These are phyloP conservation scores for Phoenix roebelenii DNA, from an alignment of 176 grass and related monocot species.

Conservation along the genomic window DNA sequence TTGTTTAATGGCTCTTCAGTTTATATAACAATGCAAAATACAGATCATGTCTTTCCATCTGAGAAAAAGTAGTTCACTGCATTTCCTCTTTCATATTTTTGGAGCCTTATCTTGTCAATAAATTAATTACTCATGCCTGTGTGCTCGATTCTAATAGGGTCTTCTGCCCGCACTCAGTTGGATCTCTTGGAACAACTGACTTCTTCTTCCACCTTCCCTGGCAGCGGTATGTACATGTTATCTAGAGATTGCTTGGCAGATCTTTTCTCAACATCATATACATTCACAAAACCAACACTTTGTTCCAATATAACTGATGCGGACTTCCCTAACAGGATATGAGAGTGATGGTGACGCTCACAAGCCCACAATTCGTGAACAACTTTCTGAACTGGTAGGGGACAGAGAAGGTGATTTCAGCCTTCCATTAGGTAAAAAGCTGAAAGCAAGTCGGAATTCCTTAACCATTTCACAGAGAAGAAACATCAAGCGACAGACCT, in stretches of 20 bases:
- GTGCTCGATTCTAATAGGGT: conserved; percentile 31
- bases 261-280: neutral
- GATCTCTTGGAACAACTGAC: conserved; percentile 87
- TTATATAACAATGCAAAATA: no score
- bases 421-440: conserved; percentile 63
- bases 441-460: conserved; percentile 50
- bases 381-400: conserved; percentile 38
- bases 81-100: no score
- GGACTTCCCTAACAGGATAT: conserved; percentile 9
- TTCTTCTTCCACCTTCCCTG: conserved; percentile 35
- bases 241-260: neutral
- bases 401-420: conserved; percentile 61
- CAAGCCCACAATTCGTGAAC: conserved; percentile 47
- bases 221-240: conserved; percentile 29
- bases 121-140: neutral
- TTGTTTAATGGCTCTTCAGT: no score
- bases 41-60: no score
- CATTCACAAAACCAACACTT: neutral
- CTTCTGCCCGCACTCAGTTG: conserved; percentile 58
- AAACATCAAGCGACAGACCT: conserved; percentile 84
- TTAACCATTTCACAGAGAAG: conserved; percentile 65
- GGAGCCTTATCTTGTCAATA: no score
- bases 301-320: neutral
- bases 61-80: no score
- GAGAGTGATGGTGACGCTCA: conserved; percentile 8